These are phyloP conservation scores for Ophiostoma triangulosporum DNA, from an alignment of 2,329 filamentous ascomycete species.

Conservation along the genomic window DNA sequence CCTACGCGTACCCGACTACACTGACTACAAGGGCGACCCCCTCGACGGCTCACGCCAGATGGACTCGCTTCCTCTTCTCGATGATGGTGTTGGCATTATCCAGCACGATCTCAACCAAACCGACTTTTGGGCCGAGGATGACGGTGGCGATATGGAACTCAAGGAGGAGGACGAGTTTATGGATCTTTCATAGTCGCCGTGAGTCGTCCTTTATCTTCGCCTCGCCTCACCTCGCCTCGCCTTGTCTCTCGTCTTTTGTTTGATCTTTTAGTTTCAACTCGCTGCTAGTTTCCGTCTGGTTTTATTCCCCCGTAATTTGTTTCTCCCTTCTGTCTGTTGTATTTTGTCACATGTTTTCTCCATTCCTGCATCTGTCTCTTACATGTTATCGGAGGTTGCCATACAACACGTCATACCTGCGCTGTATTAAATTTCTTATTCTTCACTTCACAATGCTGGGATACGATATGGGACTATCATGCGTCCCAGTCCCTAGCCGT, in stretches of 20 bases:
- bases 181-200: conserved; percentile 5
- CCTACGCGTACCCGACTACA: conserved; percentile 83
- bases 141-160: conserved; percentile 46
- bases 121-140: conserved; percentile 56
- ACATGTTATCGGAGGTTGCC: neutral
- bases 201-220: too few species aligned
- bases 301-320: neutral
- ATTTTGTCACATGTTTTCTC: neutral
- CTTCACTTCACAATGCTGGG: neutral
- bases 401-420: neutral
- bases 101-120: conserved; percentile 36
- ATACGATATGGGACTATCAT: neutral
- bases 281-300: too few species aligned
- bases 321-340: neutral
- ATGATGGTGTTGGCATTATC: conserved; percentile 24
- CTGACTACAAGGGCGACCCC: conserved; percentile 75
- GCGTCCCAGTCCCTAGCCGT: neutral
- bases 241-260: too few species aligned
- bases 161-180: conserved; percentile 16
- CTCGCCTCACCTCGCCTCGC: too few species aligned
- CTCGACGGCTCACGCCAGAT: conserved; percentile 35
- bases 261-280: too few species aligned
- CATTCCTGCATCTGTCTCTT: neutral
- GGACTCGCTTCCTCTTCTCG: conserved; percentile 22
- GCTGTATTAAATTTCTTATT: neutral